These are phyloP conservation scores for Zoysia japonica DNA, from an alignment of 176 grass and related monocot genomes.

Conservation along the genomic window DNA sequence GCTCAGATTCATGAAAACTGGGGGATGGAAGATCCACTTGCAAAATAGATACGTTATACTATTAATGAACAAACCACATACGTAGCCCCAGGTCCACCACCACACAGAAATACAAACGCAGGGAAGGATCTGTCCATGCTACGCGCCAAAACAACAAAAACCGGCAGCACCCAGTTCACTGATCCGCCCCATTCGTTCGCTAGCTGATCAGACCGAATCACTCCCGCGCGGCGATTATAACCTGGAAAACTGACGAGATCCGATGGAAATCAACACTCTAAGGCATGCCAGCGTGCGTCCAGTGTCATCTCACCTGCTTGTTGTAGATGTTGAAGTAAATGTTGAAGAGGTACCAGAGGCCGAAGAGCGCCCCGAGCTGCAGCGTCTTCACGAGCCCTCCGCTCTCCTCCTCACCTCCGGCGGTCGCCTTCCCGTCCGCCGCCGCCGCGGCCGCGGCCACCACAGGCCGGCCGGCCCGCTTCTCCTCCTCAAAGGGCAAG, in stretches of 20 bases:
- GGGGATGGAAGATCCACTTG: neutral
- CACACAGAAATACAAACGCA: neutral
- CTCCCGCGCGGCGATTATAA: neutral
- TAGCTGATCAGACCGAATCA: neutral
- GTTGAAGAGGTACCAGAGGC: conserved; percentile 87
- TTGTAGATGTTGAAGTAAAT: conserved; percentile 94
- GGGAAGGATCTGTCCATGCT: neutral
- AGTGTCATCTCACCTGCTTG: conserved; percentile 59
- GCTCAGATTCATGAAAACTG: neutral
- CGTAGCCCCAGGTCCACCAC: neutral
- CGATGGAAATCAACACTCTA: neutral
- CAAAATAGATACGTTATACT: neutral
- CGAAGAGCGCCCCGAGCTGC: conserved; percentile 70
- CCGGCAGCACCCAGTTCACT: neutral
- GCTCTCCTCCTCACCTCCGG: neutral
- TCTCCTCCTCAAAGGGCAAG: conserved; percentile 18
- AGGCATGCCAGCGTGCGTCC: neutral
- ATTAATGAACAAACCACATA: neutral
- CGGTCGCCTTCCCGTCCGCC: neutral
- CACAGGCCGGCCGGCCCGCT: conserved; percentile 9
- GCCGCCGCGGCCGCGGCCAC: neutral
- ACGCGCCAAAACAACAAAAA: neutral
- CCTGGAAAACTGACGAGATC: neutral
- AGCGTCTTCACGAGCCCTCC: conserved; percentile 42
- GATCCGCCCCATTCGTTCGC: neutral